These are phyloP conservation scores for Aspergillus sp. DNA, from an alignment of 2,329 filamentous ascomycete species.

Conservation along the genomic window DNA sequence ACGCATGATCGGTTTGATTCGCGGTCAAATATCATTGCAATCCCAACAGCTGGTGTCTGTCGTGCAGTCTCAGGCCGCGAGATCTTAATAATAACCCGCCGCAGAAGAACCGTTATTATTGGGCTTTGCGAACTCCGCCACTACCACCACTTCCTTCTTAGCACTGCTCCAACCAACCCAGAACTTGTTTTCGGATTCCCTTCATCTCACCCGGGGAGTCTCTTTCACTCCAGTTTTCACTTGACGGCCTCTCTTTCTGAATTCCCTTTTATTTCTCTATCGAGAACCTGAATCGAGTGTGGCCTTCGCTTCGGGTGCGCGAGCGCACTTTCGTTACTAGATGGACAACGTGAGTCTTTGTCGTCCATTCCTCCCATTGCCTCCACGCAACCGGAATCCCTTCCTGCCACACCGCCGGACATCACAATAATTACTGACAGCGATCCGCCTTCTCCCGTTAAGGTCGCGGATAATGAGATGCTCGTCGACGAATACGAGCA, in stretches of 20 bases:
- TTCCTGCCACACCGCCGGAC: neutral
- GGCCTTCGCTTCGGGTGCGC: conserved; percentile 27
- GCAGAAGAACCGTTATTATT: conserved; percentile 19
- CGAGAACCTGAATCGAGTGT: conserved; percentile 21
- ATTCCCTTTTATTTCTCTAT: conserved; percentile 1
- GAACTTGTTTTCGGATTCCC: conserved; percentile 9
- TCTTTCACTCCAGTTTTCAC: conserved; percentile 9
- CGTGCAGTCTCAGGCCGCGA: neutral
- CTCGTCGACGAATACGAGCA: conserved; percentile 57
- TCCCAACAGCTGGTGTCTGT: no score
- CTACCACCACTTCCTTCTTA: conserved; percentile 11
- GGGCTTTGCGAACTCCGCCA: conserved; percentile 23
- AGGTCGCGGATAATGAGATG: conserved; percentile 62
- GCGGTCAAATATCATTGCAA: no score
- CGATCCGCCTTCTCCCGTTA: conserved; percentile 24
- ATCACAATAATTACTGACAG: conserved; percentile 7
- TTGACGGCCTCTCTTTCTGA: conserved; percentile 5
- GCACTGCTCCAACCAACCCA: conserved; percentile 25
- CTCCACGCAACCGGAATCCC: neutral
- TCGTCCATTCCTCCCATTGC: neutral
- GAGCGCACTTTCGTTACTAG: conserved; percentile 35
- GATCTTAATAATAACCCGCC: conserved; percentile 20
- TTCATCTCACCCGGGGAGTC: conserved; percentile 19
- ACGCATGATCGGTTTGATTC: no score
- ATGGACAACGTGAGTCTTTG: conserved; percentile 46